These are phyloP conservation scores for Bremia lactucae DNA, from an alignment of 352 stramenopile genomes.

Conservation along the genomic window DNA sequence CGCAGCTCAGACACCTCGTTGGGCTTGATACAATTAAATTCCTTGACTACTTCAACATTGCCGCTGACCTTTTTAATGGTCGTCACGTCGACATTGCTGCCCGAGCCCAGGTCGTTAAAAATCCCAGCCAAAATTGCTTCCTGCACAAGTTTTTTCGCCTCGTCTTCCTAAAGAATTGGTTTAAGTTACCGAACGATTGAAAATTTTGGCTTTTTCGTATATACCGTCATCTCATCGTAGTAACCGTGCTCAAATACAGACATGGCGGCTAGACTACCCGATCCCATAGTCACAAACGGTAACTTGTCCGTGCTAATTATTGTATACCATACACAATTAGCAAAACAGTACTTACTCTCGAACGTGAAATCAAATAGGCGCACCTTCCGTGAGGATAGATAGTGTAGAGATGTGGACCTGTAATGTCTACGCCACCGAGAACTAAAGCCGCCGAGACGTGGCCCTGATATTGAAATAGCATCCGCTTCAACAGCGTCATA, in stretches of 20 bases:
- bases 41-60: conserved; percentile 79
- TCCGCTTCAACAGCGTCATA: conserved; percentile 94
- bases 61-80: conserved; percentile 88
- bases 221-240: conserved; percentile 89
- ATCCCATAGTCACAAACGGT: conserved; percentile 98
- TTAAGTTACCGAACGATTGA: no score
- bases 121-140: conserved; percentile 94
- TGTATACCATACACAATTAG: conserved; percentile 1
- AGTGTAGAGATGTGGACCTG: conserved; percentile 94
- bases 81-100: conserved; percentile 94
- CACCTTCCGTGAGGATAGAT: conserved; percentile 95
- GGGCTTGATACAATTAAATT: conserved; percentile 88
- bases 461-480: conserved; percentile 96
- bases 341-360: no score
- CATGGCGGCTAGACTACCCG: conserved; percentile 97
- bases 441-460: conserved; percentile 93
- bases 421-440: conserved; percentile 94
- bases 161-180: no score
- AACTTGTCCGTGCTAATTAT: conserved; percentile 87
- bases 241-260: conserved; percentile 92
- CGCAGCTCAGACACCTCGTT: conserved; percentile 88
- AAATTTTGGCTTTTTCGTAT: no score
- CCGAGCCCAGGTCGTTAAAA: conserved; percentile 97
- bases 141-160: conserved; percentile 94
- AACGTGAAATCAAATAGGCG: no score